A percentile compares a stretch with the other conserved stretches of the same genome.
These are phyloP conservation scores for Prosopis cineraria DNA, from an alignment of 306 rosid genomes.

Conservation along the genomic window DNA sequence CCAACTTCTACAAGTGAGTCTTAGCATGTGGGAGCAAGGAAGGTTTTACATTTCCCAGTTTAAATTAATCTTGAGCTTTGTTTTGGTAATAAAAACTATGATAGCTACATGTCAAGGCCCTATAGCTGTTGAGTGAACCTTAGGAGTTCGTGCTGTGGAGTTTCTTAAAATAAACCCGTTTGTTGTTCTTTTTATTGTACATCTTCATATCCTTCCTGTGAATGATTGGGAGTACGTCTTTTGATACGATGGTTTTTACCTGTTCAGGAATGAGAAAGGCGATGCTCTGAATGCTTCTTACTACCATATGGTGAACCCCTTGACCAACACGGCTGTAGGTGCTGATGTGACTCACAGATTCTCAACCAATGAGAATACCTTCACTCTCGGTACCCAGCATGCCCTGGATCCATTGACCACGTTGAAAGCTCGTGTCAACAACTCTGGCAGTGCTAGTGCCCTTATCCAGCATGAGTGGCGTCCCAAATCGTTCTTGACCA, in stretches of 20 bases:
- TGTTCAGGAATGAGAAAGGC: slow-evolving; percentile 80
- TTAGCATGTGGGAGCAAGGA: background rate
- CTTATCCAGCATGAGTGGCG: slow-evolving; percentile 99
- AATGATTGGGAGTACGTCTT: background rate
- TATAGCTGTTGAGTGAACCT: no score
- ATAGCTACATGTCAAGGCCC: background rate
- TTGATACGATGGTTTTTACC: slow-evolving; percentile 15
- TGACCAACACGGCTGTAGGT: slow-evolving; percentile 50
- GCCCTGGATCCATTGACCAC: slow-evolving; percentile 84
- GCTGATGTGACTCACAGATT: slow-evolving; percentile 65
- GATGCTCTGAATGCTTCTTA: slow-evolving; percentile 55
- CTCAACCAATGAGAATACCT: slow-evolving; percentile 70
- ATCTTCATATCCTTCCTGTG: background rate
- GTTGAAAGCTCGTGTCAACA: slow-evolving; percentile 78
- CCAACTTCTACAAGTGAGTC: background rate
- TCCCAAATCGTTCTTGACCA: slow-evolving; percentile 80
- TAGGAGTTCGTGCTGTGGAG: no score
- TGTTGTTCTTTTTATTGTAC: background rate
- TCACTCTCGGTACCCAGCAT: slow-evolving; percentile 80
- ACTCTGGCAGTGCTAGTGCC: slow-evolving; percentile 75
- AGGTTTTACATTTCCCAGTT: background rate
- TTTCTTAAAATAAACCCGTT: no score
- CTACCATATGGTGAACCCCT: slow-evolving; percentile 41
- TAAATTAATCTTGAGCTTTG: background rate
- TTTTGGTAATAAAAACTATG: background rate